A percentile compares a stretch with the other conserved stretches of the same genome.
These are phyloP conservation scores for Cylindrotheca closterium DNA, from an alignment of 108 stramenopile species.

Conservation along the genomic window DNA sequence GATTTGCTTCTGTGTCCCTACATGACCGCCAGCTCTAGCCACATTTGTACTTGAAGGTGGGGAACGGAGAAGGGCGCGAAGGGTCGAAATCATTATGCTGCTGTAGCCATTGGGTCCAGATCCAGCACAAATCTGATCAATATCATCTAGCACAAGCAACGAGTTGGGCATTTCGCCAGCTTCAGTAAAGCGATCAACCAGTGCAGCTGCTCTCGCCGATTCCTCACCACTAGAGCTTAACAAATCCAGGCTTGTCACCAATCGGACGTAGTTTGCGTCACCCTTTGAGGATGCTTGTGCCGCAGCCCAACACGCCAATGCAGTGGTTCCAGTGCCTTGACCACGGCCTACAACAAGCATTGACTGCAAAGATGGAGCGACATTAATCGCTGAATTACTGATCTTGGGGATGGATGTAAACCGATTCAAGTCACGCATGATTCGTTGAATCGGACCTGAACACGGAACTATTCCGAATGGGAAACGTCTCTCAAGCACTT, in stretches of 20 bases:
- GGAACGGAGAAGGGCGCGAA: constrained; percentile 70
- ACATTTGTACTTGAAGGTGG: constrained; percentile 44
- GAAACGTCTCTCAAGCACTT: constrained; percentile 55
- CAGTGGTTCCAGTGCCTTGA: constrained; percentile 48
- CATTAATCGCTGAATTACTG: not conserved
- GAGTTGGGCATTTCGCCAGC: constrained; percentile 65
- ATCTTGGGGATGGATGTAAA: constrained; percentile 49
- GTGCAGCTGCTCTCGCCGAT: constrained; percentile 66
- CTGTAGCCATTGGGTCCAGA: constrained; percentile 59
- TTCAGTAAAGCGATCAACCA: constrained; percentile 65
- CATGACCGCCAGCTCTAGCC: constrained; percentile 49
- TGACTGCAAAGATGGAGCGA: constrained; percentile 30
- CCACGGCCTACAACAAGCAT: constrained; percentile 64
- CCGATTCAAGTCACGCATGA: constrained; percentile 59
- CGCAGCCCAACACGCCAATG: constrained; percentile 64
- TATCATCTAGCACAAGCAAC: constrained; percentile 70
- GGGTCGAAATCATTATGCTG: constrained; percentile 72
- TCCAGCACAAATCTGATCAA: constrained; percentile 77
- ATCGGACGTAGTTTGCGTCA: constrained; percentile 58
- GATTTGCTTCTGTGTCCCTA: not conserved
- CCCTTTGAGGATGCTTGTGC: constrained; percentile 60
- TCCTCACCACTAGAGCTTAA: constrained; percentile 59
- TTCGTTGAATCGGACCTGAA: constrained; percentile 55
- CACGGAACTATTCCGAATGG: constrained; percentile 69
- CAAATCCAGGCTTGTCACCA: constrained; percentile 71